These are phyloP conservation scores for Lupinus albus DNA, from an alignment of 306 rosid genomes.

Conservation along the genomic window DNA sequence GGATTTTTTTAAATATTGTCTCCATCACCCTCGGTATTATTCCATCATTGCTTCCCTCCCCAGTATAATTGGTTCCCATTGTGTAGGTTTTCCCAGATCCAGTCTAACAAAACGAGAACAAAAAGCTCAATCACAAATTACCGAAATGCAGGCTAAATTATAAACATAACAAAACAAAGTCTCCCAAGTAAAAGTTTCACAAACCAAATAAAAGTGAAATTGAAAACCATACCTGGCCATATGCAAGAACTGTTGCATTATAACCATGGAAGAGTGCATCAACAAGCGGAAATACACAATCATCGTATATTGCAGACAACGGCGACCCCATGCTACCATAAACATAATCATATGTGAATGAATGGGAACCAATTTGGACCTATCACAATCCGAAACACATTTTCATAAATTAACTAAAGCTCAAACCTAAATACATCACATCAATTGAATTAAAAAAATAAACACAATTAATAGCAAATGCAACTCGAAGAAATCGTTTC, in stretches of 20 bases:
- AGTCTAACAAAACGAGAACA: conserved; percentile 54
- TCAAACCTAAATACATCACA: neutral
- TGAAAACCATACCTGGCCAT: conserved; percentile 73
- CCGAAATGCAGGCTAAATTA: neutral
- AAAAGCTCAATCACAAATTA: neutral
- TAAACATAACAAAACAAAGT: neutral
- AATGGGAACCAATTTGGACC: conserved; percentile 89
- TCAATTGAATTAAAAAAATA: neutral
- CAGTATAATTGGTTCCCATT: conserved; percentile 74
- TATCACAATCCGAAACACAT: conserved; percentile 29
- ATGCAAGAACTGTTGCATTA: conserved; percentile 95
- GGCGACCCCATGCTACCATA: conserved; percentile 63
- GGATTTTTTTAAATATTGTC: conserved; percentile 63
- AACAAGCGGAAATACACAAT: conserved; percentile 85
- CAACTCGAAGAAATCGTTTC: neutral
- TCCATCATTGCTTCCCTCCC: conserved; percentile 70
- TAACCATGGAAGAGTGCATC: conserved; percentile 86
- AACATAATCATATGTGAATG: conserved; percentile 83
- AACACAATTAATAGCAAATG: neutral
- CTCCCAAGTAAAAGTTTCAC: too few relatives aligned
- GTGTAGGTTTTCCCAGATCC: conserved; percentile 91
- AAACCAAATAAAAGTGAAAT: neutral
- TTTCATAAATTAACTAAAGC: neutral
- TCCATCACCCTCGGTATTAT: conserved; percentile 85
- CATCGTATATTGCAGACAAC: conserved; percentile 57